Base-by-base conservation (phyloP, 2,329 filamentous ascomycete species). In the Xylariales sp. region DNA sequence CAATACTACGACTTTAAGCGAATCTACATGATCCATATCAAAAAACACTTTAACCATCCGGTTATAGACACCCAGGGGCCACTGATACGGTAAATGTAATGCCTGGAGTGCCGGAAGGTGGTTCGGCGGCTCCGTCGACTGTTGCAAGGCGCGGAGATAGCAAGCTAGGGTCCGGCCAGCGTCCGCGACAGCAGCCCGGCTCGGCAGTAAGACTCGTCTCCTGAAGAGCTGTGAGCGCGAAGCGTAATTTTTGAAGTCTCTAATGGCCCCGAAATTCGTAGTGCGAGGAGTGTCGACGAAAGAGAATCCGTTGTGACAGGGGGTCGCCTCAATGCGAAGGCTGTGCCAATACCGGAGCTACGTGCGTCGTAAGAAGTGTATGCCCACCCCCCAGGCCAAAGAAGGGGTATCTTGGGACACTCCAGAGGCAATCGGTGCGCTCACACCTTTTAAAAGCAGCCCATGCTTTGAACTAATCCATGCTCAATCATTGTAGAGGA, bases 331-430 rank as follows among this genome's bases (percentile, higher is more conserved):
- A 52, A 52, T 60, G 57, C 50, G 28, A 30, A 36, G 16, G 28
- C 2, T 68, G 65, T 45, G 65, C 62, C n/a, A 62, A 32, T 23
- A 48, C 65, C 1, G 65, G 61, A 9, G 28, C 16, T n/a, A 30
- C 46, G 39, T 68, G 65, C 49, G 28, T 68, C 36, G 54, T 68
- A 41, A 61, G 55, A 57, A 53, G 48, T 48, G 65, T 23, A 28
- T 48, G 39, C 32, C 61, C 65, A 12, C 62, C 48, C 3, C 32
- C 62, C 39, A 62, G 65, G 14, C 65, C 65, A 4, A 68, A 68
- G 28, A 68, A 68, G 50, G 65, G 65, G n/a, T 65, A 68, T 52
- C 45, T 68, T 23, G 46, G 60, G 36, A 45, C 55, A n/a, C 52
- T 68, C 46, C 61, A 65, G 30, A 56, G 34, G 2, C 41, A 62